Percentiles rank a stretch among this genome's conserved stretches.
These are phyloP conservation scores for Suillus clintonianus DNA, from an alignment of 768 basidiomycete genomes.

Conservation along the genomic window DNA sequence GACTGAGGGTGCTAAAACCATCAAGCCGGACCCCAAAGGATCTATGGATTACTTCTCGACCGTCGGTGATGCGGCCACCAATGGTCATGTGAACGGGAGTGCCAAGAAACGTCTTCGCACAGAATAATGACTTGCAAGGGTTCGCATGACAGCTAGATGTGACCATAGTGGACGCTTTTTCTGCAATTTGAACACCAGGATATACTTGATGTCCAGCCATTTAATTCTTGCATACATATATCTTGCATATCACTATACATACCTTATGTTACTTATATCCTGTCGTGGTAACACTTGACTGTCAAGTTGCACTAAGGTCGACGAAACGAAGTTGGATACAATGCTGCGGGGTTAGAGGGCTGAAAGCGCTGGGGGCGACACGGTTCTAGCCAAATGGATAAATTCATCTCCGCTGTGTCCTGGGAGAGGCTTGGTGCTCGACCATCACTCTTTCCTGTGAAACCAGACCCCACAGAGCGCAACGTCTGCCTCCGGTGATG, in stretches of 20 bases:
- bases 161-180: not conserved
- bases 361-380: too few species aligned
- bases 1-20: conserved; percentile 79
- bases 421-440: not conserved
- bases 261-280: conserved; percentile 1
- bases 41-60: conserved; percentile 73
- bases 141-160: not conserved
- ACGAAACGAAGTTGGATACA: not conserved
- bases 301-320: not conserved
- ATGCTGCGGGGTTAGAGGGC: not conserved
- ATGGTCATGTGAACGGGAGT: conserved; percentile 39
- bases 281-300: not conserved
- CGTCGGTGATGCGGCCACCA: conserved; percentile 27
- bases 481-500: conserved; percentile 24
- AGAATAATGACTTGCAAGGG: conserved; percentile 34
- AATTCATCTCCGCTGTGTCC: not conserved
- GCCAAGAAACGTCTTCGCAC: conserved; percentile 62
- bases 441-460: conserved; percentile 16
- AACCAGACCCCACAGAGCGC: conserved; percentile 35
- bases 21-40: conserved; percentile 75
- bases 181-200: not conserved
- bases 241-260: not conserved
- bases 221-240: not conserved
- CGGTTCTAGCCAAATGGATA: not conserved
- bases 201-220: not conserved